Evolutionary conservation across 148 eudicot genomes (phyloP), one percentile per base, ranked within the genome.

Genomic region (Rheum nobile): DNA sequence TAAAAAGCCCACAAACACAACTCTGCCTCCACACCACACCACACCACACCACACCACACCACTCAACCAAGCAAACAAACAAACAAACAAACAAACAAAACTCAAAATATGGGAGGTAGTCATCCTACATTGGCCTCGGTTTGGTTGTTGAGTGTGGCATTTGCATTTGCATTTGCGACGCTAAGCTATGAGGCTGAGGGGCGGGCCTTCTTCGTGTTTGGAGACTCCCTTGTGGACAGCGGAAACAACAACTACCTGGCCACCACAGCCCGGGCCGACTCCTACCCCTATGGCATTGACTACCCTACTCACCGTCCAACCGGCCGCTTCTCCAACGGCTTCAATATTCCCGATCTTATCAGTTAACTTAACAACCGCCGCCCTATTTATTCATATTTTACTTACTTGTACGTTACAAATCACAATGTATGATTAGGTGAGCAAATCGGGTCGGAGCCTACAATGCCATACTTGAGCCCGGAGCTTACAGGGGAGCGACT

Each of bases 311-410:
- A 81, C 24, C 81, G 83, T 0, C 67, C 94, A 13, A 87, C 88
- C 0, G 94, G 94, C 4, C 89, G 94, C 5, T 89, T 89, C 82
- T 89, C 91, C 39, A 89, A 89, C 43, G 94, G 91, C n/a, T 78
- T 44, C 42, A 89, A 89, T 77, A 89, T 89, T 19, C 91, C 94
- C 44, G 94, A 89, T 67, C 43, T 89, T 34, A 83, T 89, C 88
- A 89, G 94, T 87, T 87, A 70, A 82, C 8, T 67, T 14, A 41
- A 24, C 17, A 3, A 6, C 10, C 13, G n/a, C n/a, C n/a, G n/a
- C n/a, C n/a, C n/a, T n/a, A n/a, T n/a, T n/a, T n/a, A n/a, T n/a
- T n/a, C n/a, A n/a, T n/a, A n/a, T 43, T 47, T 72, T 14, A 4
- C 34, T 55, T 0, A 21, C n/a, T 50, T 32, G 2, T 4, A 59